Evolutionary conservation across 768 basidiomycete species (phyloP).

Genomic region (Pholiota conissans): DNA sequence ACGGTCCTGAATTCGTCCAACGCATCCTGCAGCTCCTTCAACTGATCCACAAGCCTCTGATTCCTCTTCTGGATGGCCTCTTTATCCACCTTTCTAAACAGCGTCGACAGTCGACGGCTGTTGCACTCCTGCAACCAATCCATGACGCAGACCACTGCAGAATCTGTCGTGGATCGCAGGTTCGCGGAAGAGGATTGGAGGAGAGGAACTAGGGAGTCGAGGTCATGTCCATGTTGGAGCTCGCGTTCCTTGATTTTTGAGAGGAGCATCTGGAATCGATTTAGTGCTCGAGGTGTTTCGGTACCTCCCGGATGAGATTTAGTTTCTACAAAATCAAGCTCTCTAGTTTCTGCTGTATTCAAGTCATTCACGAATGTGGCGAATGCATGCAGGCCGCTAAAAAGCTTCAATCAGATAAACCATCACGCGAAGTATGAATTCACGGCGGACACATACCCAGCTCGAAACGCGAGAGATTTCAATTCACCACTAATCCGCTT

Average conservation of each 20-base stretch:
- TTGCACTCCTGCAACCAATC: conserved; percentile 40
- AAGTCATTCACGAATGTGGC: conserved; percentile 34
- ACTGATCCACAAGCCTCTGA: conserved; percentile 21
- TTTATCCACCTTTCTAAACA: conserved; percentile 26
- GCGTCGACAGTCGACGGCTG: conserved; percentile 31
- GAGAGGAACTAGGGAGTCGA: conserved; percentile 42
- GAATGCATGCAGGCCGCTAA: conserved; percentile 40
- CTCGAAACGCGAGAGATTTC: conserved; percentile 36
- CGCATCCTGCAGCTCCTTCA: conserved; percentile 24
- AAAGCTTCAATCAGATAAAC: background rate
- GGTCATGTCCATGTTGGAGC: conserved; percentile 38
- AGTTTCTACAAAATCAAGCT: conserved; percentile 13
- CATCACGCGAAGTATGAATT: too few species aligned
- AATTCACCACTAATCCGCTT: conserved; percentile 38
- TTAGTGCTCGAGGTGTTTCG: conserved; percentile 9
- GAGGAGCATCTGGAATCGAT: conserved; percentile 31
- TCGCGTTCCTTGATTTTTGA: conserved; percentile 32
- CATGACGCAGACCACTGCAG: conserved; percentile 18
- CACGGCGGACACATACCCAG: too few species aligned
- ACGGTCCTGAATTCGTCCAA: conserved; percentile 34
- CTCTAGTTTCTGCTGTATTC: conserved; percentile 26
- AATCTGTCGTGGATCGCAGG: conserved; percentile 33
- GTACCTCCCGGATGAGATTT: background rate
- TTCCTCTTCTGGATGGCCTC: conserved; percentile 25
- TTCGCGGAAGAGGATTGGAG: conserved; percentile 34